These are phyloP conservation scores for Candida nanaspora DNA, from an alignment of 805 yeast species.

Conservation along the genomic window DNA sequence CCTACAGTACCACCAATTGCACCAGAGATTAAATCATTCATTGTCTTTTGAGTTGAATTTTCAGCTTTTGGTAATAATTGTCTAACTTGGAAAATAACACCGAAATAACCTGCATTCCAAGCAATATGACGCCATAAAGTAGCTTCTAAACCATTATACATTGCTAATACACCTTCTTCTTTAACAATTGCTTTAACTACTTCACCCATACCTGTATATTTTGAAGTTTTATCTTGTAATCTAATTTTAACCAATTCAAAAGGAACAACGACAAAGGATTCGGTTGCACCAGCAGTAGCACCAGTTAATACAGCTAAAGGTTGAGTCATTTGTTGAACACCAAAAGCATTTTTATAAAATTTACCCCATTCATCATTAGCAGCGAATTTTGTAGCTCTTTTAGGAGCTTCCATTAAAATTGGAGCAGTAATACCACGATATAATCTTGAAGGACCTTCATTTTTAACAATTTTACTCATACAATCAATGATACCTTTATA, in stretches of 20 bases:
- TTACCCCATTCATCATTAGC: conserved; percentile 97
- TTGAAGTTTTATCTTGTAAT: conserved; percentile 81
- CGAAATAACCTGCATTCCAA: conserved; percentile 99
- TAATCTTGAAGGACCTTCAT: conserved; percentile 77
- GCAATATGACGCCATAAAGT: conserved; percentile 94
- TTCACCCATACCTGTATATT: conserved; percentile 77
- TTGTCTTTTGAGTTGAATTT: conserved; percentile 63
- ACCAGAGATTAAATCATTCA: conserved; percentile 87
- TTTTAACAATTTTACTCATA: conserved; percentile 70
- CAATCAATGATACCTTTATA: conserved; percentile 84
- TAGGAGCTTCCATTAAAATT: conserved; percentile 97
- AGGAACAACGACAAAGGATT: conserved; percentile 95
- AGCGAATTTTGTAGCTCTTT: conserved; percentile 97
- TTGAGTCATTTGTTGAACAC: conserved; percentile 65
- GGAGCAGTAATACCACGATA: conserved; percentile 97
- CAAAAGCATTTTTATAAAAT: conserved; percentile 66
- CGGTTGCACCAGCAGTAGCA: conserved; percentile 98
- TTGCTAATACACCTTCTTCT: conserved; percentile 70
- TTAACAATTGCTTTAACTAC: conserved; percentile 67
- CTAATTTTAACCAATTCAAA: conserved; percentile 94
- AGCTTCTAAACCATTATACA: conserved; percentile 94
- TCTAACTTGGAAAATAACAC: conserved; percentile 85
- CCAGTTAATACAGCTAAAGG: conserved; percentile 86
- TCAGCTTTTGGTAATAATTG: conserved; percentile 70
- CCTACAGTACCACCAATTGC: conserved; percentile 96